Evolutionary conservation across 1,139 yeast genomes (phyloP), one percentile per base, ranked within the genome.

Genomic region (Saccharomycopsis hybrid): DNA sequence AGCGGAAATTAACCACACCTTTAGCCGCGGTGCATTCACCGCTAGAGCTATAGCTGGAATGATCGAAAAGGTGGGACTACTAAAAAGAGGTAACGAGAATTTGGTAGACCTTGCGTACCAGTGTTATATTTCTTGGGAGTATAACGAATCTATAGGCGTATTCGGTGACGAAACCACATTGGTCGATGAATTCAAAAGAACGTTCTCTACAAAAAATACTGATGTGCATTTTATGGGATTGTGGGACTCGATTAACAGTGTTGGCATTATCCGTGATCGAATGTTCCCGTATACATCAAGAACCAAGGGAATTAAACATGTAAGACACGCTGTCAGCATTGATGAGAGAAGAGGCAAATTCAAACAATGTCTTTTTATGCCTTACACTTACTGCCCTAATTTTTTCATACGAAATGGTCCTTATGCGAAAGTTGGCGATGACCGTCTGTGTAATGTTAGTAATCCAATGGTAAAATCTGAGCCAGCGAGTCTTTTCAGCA

Each of bases 171-270:
- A 71, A 1, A 64, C 69, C 0, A 67, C 75, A 1, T 62, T 76
- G 46, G 74, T 77, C 4, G 70, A 67, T 40, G 81, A 77, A 54
- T 80, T 78, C 60, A 73, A 69, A 55, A 67, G 65, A 46, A 75
- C 80, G 0, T 79, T 80, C 57, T 72, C 79, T 37, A 65, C 78
- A 41, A 61, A 64, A 1, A 59, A 65, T 0, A 74, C 78, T 1
- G 59, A 59, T 5, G 69, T 82, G 44, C 73, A 74, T 55, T 78
- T 80, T 54, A 74, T 81, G 73, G 87, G 86, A 0, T 62, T 81
- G 32, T 81, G 82, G 73, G 88, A 82, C 63, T 76, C 85, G 0
- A 78, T 81, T 18, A 79, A 79, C 58, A 79, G 85, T 0, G 80
- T 80, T 25, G 87, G 87, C 0, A 57, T 80, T 5, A 55, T 80